Conservation (phyloP, 2,329 filamentous ascomycete species). For the Penicillium brasilianum region DNA sequence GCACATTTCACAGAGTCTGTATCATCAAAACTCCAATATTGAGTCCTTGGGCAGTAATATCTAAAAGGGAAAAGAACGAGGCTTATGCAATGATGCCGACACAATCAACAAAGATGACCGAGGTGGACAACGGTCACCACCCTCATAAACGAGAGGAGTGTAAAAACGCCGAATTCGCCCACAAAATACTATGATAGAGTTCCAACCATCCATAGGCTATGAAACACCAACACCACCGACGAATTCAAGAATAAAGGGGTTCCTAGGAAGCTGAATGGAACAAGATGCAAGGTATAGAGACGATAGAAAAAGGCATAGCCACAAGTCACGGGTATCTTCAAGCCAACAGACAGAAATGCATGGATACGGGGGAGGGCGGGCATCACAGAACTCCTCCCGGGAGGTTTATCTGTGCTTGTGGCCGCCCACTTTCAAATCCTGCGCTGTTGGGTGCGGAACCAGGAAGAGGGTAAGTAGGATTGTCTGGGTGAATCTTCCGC, state of each 20-base stretch:
- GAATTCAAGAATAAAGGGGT: conserved; percentile 1
- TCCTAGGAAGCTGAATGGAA: not conserved
- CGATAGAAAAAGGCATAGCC: conserved; percentile 7
- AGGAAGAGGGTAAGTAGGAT: conserved; percentile 22
- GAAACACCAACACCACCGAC: not conserved
- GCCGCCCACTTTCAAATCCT: conserved; percentile 32
- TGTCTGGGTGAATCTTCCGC: conserved; percentile 63
- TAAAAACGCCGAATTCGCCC: conserved; percentile 1
- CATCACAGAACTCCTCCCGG: conserved; percentile 24
- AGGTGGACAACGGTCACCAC: not conserved
- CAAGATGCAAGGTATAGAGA: conserved; percentile 18
- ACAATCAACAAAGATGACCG: conserved; percentile 1
- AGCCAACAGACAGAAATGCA: conserved; percentile 21
- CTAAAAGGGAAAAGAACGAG: conserved; percentile 10
- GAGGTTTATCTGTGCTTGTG: conserved; percentile 20
- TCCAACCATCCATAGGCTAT: not conserved
- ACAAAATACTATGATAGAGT: not conserved
- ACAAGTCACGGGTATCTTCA: conserved; percentile 30
- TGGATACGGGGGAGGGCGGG: not conserved
- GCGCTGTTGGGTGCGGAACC: conserved; percentile 40
- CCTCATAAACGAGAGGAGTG: not conserved
- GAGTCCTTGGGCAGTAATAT: conserved; percentile 6
- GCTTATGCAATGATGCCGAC: conserved; percentile 19
- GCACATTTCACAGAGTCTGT: not conserved
- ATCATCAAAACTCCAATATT: conserved; percentile 7